Base-by-base conservation (phyloP, 2,329 filamentous ascomycete species). In the Paecilomyces dactylethromorphus region DNA sequence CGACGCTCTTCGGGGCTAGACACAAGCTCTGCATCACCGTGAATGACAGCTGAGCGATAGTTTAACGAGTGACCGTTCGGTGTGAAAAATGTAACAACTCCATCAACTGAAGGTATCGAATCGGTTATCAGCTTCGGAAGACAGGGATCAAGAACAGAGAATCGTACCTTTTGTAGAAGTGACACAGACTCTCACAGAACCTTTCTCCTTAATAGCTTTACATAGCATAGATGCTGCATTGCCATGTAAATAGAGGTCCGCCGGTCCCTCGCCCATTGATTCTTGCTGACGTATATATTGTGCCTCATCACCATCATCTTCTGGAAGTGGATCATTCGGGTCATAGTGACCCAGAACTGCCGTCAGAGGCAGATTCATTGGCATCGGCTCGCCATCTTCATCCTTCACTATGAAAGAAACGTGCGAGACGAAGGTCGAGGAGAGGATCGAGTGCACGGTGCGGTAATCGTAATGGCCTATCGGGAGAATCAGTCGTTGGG, bases 171-270 rank as follows among this genome's bases (percentile, higher is more conserved):
- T 39, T 21, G 57, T 58, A n/a, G 57, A 58, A 31, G 53, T 56
- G 5, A 58, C 53, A 32, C 57, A 58, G 29, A 58, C 57, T 13
- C 53, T 31, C n/a, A 58, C 66, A 68, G 39, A 65, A 60, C 21
- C 65, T 61, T 56, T 62, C 60, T 55, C 64, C 58, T 54, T 64
- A 58, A 54, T 65, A 59, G 22, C 61, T 60, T 33, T 62, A 61
- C 56, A 68, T 62, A 33, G 59, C 58, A 61, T 67, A 61, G 63
- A 64, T 63, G 53, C 68, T 63, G 75, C 77, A 79, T 63, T 82
- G 78, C 21, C 76, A 74, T 56, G 59, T 54, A 60, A 11, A 54
- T 60, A 60, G 21, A 56, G 53, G n/a, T 60, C 54, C 3, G 55
- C 56, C 3, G 59, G 54, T 1, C 59, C 56, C 12, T 49, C 45